A percentile compares a stretch with the other conserved stretches of the same genome.
Conservation (phyloP, 1,284 basidiomycete genomes). For the Exobasidium rhododendri region DNA sequence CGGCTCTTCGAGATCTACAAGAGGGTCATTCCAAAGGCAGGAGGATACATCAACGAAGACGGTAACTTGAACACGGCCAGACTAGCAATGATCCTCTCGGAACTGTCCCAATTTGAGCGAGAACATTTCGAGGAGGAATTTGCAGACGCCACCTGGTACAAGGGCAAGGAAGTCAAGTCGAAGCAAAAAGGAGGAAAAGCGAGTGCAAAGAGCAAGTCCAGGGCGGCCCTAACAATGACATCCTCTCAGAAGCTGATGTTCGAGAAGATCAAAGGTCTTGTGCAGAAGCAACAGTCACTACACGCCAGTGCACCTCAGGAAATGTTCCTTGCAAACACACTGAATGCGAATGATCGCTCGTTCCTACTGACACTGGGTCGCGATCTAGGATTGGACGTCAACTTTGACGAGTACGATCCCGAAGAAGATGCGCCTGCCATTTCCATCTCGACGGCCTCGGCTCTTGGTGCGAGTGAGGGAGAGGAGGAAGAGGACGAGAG, state of each 20-base stretch:
- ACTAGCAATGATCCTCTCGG: constrained; percentile 80
- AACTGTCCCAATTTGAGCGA: constrained; percentile 80
- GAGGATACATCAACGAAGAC: constrained; percentile 88
- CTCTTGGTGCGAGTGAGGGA: constrained; percentile 23
- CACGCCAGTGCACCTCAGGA: constrained; percentile 33
- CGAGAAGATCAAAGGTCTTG: constrained; percentile 24
- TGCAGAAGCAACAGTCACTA: constrained; percentile 18
- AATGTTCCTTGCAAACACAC: constrained; percentile 31
- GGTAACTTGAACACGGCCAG: constrained; percentile 77
- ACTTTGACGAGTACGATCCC: constrained; percentile 50
- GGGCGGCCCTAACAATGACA: constrained; percentile 18
- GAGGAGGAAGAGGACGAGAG: constrained; percentile 58
- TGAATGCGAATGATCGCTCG: constrained; percentile 28
- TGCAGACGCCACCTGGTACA: constrained; percentile 65
- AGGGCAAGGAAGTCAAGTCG: constrained; percentile 7
- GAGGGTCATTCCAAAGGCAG: constrained; percentile 76
- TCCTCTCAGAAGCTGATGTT: constrained; percentile 21
- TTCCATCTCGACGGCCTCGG: constrained; percentile 28
- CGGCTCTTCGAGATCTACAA: constrained; percentile 92
- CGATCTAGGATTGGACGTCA: constrained; percentile 35
- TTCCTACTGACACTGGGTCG: constrained; percentile 43
- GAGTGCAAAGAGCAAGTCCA: background rate
- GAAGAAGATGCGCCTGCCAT: constrained; percentile 35
- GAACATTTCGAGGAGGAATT: constrained; percentile 88
- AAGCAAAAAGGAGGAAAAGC: constrained; percentile 20